phyloP scores from a whole-genome alignment of 1,139 yeast genomes.

The Entelexis paramagnoliae region DNA sequence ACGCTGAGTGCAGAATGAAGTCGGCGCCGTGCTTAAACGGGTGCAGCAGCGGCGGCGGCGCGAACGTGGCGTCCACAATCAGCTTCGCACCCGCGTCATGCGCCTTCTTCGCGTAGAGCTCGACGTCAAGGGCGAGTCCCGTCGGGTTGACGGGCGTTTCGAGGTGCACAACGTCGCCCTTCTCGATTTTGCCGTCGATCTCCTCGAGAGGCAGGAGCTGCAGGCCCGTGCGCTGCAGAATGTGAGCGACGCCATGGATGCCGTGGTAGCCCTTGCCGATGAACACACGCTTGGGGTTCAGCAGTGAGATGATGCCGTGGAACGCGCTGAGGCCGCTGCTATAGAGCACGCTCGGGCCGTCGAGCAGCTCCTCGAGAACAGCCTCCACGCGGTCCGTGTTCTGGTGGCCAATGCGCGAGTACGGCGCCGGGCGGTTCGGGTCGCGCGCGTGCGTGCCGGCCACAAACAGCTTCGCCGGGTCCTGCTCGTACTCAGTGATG shows the following conservation, averaged over 20 bases:
- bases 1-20: constrained; percentile 77
- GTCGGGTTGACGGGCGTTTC: constrained; percentile 87
- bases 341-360: constrained; percentile 51
- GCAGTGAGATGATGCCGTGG: constrained; percentile 59
- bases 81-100: constrained; percentile 61
- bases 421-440: constrained; percentile 30
- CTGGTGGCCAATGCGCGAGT: constrained; percentile 69
- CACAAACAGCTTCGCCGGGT: constrained; percentile 39
- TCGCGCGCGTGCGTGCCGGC: constrained; percentile 25
- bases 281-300: constrained; percentile 64
- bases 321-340: constrained; percentile 76
- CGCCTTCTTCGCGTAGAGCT: constrained; percentile 28
- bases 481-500: constrained; percentile 54
- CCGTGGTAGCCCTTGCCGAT: constrained; percentile 84
- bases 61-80: constrained; percentile 77
- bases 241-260: constrained; percentile 54
- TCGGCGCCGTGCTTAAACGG: constrained; percentile 78
- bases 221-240: constrained; percentile 53
- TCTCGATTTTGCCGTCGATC: constrained; percentile 42
- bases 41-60: constrained; percentile 82
- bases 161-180: constrained; percentile 70
- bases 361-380: constrained; percentile 47
- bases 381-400: constrained; percentile 59
- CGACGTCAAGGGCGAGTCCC: constrained; percentile 50
- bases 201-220: constrained; percentile 44